Evolutionary conservation across 805 yeast species (phyloP), one percentile per base, ranked within the genome.

Genomic region (Teunomyces tritomae): DNA sequence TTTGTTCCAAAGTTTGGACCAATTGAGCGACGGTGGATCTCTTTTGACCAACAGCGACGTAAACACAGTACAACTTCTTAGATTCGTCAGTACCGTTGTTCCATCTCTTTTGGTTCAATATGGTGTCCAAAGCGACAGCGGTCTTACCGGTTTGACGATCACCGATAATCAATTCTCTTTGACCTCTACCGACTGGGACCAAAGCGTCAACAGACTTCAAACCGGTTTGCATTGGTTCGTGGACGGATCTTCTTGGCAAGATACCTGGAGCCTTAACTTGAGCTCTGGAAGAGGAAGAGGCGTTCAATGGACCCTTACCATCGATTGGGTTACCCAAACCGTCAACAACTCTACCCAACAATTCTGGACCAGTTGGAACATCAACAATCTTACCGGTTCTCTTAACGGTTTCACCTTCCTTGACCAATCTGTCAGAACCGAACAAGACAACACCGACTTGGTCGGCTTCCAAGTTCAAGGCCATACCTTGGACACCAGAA

Each of bases 131-230:
- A 65, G 98, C 99, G 66, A 94, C 97, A 59, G 98, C 97, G 71
- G 99, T 94, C 84, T 94, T 94, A 87, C 99, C 99, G 69, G 99
- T 94, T 83, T 94, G 99, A 84, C 99, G 92, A 79, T 92, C 99
- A 86, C 99, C 99, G 73, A 92, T 92, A 70, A 92, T 92, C 87
- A 94, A 82, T 84, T 94, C 99, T 89, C 99, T 94, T 82, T 94
- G 99, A 77, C 99, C 99, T 87, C 99, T 94, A 74, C 99, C 99
- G 66, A 94, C 78, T 77, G 99, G 99, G 77, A 94, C 99, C 68
- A 94, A 85, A 72, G 99, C 92, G 74, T 94, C 99, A 64, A 94
- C 97, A 57, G 97, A 85, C 83, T 94, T 94, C 72, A 94, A 86
- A 86, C 99, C 99, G 68, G 99, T 92, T 83, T 94, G 99, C 87